Percentiles rank a stretch among this genome's conserved stretches.
These are phyloP conservation scores for Miscanthus lutarioriparius DNA, from an alignment of 176 grass and related monocot species.

Conservation along the genomic window DNA sequence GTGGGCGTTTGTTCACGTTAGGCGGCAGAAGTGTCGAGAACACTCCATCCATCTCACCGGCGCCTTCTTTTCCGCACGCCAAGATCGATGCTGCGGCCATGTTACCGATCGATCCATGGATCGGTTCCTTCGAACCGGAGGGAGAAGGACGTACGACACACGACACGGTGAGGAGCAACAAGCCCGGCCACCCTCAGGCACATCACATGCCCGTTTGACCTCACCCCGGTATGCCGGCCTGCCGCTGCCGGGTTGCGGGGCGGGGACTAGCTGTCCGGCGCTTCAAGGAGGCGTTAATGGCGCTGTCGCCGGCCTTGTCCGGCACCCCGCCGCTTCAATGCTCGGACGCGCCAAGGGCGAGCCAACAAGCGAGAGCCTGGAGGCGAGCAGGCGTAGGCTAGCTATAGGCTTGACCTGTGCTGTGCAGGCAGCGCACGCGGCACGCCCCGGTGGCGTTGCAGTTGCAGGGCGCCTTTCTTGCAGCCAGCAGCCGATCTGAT, in stretches of 20 bases:
- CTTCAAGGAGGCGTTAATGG: slow-evolving; percentile 28
- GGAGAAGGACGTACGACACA: neutral
- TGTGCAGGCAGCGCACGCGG: too few species aligned
- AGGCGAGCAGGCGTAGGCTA: too few species aligned
- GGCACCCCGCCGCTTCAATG: slow-evolving; percentile 3
- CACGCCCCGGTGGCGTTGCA: too few species aligned
- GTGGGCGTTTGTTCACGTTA: neutral
- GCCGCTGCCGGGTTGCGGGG: neutral
- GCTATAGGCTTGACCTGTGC: too few species aligned
- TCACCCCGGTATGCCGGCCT: neutral
- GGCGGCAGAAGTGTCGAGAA: neutral
- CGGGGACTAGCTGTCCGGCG: neutral
- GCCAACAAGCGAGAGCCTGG: neutral
- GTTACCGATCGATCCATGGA: neutral
- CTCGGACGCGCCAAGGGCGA: neutral
- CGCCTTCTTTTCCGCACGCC: neutral
- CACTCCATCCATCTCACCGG: neutral
- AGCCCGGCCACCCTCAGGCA: neutral
- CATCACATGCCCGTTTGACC: neutral
- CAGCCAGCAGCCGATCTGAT: neutral
- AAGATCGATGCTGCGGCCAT: neutral
- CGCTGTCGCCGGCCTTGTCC: neutral
- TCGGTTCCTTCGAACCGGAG: slow-evolving; percentile 4
- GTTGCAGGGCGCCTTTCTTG: neutral
- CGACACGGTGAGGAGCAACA: neutral